Evolutionary conservation across 2,329 filamentous ascomycete genomes (phyloP).

Genomic region (Talaromyces sp.): DNA sequence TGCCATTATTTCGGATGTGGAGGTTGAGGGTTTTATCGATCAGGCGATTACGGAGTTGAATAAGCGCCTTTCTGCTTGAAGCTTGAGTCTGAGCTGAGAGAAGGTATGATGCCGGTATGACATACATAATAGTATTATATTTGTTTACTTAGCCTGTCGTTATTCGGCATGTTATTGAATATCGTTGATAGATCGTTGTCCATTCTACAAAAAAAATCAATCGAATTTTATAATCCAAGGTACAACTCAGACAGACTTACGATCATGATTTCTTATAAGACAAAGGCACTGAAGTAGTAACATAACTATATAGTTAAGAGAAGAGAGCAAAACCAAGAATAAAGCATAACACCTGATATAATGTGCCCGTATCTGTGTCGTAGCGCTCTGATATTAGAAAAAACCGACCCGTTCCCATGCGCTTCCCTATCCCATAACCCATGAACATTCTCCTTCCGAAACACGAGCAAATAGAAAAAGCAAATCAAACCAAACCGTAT

Average conservation of each 20-base stretch:
- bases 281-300: no score
- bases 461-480: not conserved
- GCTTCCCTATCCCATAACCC: not conserved
- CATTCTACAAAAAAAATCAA: no score
- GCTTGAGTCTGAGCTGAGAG: not conserved
- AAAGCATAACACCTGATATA: not conserved
- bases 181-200: not conserved
- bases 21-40: not conserved
- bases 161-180: not conserved
- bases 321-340: not conserved
- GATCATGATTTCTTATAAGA: no score
- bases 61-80: not conserved
- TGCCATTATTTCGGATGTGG: slow-evolving; percentile 1
- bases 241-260: no score
- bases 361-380: slow-evolving; percentile 1
- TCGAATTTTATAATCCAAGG: no score
- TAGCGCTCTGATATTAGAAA: not conserved
- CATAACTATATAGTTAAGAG: not conserved
- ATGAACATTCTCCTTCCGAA: slow-evolving; percentile 8
- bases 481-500: slow-evolving; percentile 1
- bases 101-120: not conserved
- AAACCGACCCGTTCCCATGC: not conserved
- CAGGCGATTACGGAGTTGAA: not conserved
- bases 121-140: not conserved
- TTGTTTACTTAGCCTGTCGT: not conserved